Evolutionary conservation across 129 eudicot species (phyloP).

Genomic region (Pseudognaphalium luteoalbum): DNA sequence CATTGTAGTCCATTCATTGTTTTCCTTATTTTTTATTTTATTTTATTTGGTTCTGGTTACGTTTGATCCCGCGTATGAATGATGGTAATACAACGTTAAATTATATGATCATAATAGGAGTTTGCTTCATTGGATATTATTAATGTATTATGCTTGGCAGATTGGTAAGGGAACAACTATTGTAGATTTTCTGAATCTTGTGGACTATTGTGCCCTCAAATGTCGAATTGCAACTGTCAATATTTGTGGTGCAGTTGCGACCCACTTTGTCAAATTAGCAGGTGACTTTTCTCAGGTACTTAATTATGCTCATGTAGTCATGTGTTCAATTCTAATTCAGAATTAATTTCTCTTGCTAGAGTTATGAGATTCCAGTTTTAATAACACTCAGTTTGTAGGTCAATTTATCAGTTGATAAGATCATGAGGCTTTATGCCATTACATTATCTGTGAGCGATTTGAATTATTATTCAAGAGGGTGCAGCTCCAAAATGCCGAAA

Average conservation of each 20-base stretch:
- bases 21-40: neutral
- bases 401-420: constrained; percentile 30
- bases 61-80: neutral
- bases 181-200: constrained; percentile 55
- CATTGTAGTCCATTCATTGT: neutral
- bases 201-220: constrained; percentile 55
- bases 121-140: constrained; percentile 15
- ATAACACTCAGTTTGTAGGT: constrained; percentile 47
- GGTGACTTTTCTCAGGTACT: constrained; percentile 55
- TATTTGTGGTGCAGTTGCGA: constrained; percentile 47
- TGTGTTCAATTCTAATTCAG: neutral
- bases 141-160: constrained; percentile 45
- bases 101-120: neutral
- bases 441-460: constrained; percentile 48
- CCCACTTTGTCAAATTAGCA: constrained; percentile 47
- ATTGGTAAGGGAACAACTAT: constrained; percentile 33
- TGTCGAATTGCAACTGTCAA: constrained; percentile 44
- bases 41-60: neutral
- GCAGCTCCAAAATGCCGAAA: constrained; percentile 22
- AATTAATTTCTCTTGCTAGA: neutral
- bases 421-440: constrained; percentile 57
- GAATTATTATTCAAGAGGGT: constrained; percentile 30
- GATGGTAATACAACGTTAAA: neutral
- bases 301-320: constrained; percentile 15
- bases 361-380: constrained; percentile 17